Evolutionary conservation across 345 rosid genomes (phyloP), one percentile per base, ranked within the genome.

Genomic region (Hibiscus tridactylites): DNA sequence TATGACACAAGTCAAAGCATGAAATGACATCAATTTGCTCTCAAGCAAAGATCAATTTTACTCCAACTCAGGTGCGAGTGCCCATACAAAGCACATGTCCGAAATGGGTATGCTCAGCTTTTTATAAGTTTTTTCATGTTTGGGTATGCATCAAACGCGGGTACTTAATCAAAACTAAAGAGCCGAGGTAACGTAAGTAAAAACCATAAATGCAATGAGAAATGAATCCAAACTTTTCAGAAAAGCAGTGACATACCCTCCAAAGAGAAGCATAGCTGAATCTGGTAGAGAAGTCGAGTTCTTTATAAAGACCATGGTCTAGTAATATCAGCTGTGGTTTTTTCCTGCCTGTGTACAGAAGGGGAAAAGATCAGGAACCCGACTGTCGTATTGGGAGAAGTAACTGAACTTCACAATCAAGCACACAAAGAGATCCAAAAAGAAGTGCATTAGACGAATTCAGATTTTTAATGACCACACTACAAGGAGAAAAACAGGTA

Each of bases 201-300:
- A 19, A 21, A 24, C 61, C 15, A 58, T 26, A 58, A 58, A 24
- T 10, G 61, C 61, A 4, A 24, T n/a, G 3, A 24, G 61, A 24
- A 58, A 21, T 58, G 24, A 21, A 58, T 58, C 29, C 33, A 24
- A 58, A 10, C 26, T 58, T 26, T 24, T 58, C 10, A 29, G 61
- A 29, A 58, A 33, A 58, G 33, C 1, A 21, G 24, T 9, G 9
- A 10, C 3, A 16, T 58, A 58, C 61, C 61, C 16, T 58, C 61
- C 61, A 58, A 58, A 58, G 61, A 24, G 61, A 58, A 58, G 61
- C 61, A 58, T 58, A 58, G 61, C 15, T 58, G 61, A 58, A 58
- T 58, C 61, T 58, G 4, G 61, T 58, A 24, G 61, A 24, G 61
- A 58, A 58, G 61, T 58, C 61, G 61, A 58, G 61, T 58, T 58